Conservation (phyloP, 129 eudicot species). For the Deinandra increscens region DNA sequence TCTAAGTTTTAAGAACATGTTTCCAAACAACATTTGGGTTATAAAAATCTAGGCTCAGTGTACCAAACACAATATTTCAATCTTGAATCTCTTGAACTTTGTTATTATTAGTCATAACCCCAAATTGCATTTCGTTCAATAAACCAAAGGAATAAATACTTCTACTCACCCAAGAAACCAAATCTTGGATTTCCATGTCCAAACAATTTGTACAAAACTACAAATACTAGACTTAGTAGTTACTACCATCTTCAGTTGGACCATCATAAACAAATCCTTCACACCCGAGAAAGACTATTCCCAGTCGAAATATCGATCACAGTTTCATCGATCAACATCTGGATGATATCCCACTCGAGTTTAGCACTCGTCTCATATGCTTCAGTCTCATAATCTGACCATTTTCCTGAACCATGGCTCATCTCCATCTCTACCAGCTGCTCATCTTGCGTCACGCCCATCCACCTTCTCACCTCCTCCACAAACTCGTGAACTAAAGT, state of each 20-base stretch:
- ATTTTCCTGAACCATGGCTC: constrained; percentile 58
- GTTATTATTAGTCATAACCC: neutral
- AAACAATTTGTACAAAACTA: constrained; percentile 24
- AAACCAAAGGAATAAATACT: neutral
- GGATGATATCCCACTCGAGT: constrained; percentile 43
- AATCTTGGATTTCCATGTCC: constrained; percentile 10
- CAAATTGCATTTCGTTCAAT: neutral
- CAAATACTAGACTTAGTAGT: neutral
- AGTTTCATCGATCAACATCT: constrained; percentile 62
- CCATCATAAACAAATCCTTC: constrained; percentile 6
- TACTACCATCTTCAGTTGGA: neutral
- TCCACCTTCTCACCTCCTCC: constrained; percentile 72
- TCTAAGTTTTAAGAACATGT: too few species aligned
- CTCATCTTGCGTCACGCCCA: constrained; percentile 44
- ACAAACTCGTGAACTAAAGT: constrained; percentile 47
- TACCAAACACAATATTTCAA: too few species aligned
- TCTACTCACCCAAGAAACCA: neutral
- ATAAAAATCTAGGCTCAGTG: too few species aligned
- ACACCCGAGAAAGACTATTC: neutral
- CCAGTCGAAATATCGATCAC: constrained; percentile 37
- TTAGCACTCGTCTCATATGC: constrained; percentile 49
- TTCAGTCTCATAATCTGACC: constrained; percentile 68
- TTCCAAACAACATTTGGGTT: too few species aligned
- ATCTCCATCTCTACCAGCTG: constrained; percentile 41
- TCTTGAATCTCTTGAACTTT: too few species aligned